Evolutionary conservation across 164 flowering plant species (phyloP).

Genomic region (Vitis amurensis): DNA sequence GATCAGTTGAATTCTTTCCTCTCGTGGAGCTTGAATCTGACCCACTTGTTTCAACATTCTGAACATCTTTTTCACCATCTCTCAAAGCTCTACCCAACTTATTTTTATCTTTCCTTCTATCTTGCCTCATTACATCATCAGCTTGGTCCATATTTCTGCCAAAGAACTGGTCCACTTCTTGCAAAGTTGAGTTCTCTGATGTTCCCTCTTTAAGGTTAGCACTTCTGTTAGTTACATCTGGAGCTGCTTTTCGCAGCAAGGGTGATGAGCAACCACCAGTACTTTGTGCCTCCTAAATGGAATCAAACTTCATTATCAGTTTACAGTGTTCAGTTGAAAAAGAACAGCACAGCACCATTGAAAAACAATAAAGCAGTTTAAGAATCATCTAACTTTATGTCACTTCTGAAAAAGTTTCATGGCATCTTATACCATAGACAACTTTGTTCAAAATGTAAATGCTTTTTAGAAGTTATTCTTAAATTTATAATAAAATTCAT

Average conservation of each 20-base stretch:
- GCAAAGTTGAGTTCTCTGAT: slow-evolving; percentile 47
- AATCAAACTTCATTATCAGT: slow-evolving; percentile 13
- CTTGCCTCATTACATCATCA: slow-evolving; percentile 23
- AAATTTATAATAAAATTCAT: too few relatives aligned
- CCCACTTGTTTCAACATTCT: slow-evolving; percentile 67
- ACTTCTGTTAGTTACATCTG: slow-evolving; percentile 25
- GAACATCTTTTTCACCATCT: slow-evolving; percentile 52
- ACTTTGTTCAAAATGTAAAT: too few relatives aligned
- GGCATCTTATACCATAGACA: too few relatives aligned
- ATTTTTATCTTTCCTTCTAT: slow-evolving; percentile 26
- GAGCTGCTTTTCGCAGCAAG: slow-evolving; percentile 30
- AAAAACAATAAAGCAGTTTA: not conserved
- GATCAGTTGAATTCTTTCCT: slow-evolving; percentile 47
- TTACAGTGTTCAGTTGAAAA: slow-evolving; percentile 1
- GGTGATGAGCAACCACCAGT: slow-evolving; percentile 35
- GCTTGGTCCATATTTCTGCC: slow-evolving; percentile 23
- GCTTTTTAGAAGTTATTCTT: too few relatives aligned
- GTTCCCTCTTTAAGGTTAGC: slow-evolving; percentile 46
- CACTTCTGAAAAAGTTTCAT: not conserved
- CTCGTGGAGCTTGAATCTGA: slow-evolving; percentile 60
- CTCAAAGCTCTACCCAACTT: slow-evolving; percentile 23
- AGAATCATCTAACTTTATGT: slow-evolving; percentile 1
- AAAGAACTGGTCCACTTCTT: slow-evolving; percentile 32
- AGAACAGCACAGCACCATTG: not conserved
- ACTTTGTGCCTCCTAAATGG: slow-evolving; percentile 53